phyloP scores from a whole-genome alignment of 805 yeast genomes.

The Candida jianshihensis region DNA sequence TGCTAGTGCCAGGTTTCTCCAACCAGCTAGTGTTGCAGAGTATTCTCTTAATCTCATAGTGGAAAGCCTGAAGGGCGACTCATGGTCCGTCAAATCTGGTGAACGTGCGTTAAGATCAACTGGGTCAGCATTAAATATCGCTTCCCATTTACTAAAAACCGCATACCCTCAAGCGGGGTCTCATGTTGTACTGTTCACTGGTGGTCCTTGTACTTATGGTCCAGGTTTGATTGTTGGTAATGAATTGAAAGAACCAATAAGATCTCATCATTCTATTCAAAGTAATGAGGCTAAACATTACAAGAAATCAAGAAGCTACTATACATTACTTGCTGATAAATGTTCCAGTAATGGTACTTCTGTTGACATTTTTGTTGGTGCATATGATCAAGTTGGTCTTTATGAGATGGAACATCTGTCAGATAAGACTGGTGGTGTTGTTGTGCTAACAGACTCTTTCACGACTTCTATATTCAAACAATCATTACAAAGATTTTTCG shows the following conservation, averaged over 20 bases:
- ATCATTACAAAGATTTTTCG: conserved; percentile 71
- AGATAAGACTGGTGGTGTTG: conserved; percentile 83
- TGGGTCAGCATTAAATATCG: conserved; percentile 52
- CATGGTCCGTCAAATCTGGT: conserved; percentile 39
- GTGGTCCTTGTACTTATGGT: conserved; percentile 62
- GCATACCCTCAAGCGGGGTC: conserved; percentile 45
- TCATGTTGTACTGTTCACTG: conserved; percentile 46
- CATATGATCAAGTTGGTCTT: conserved; percentile 94
- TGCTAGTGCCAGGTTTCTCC: conserved; percentile 12
- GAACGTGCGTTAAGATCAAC: conserved; percentile 49
- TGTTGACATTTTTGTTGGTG: conserved; percentile 88
- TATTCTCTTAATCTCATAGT: conserved; percentile 42
- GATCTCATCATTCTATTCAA: conserved; percentile 61
- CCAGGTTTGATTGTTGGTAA: conserved; percentile 55
- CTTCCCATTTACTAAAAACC: conserved; percentile 30
- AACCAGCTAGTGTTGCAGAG: conserved; percentile 28
- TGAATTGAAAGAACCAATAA: conserved; percentile 51
- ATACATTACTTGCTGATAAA: not conserved
- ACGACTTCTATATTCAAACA: conserved; percentile 93
- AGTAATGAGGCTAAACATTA: conserved; percentile 35
- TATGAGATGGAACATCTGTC: conserved; percentile 86
- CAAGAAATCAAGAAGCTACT: not conserved
- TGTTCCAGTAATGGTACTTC: conserved; percentile 60
- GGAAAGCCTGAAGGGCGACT: conserved; percentile 41
- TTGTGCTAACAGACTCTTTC: conserved; percentile 86